A percentile compares a stretch with the other conserved stretches of the same genome.
Evolutionary conservation across 1,284 basidiomycete genomes (phyloP).

Genomic region (Pseudozyma sp.): DNA sequence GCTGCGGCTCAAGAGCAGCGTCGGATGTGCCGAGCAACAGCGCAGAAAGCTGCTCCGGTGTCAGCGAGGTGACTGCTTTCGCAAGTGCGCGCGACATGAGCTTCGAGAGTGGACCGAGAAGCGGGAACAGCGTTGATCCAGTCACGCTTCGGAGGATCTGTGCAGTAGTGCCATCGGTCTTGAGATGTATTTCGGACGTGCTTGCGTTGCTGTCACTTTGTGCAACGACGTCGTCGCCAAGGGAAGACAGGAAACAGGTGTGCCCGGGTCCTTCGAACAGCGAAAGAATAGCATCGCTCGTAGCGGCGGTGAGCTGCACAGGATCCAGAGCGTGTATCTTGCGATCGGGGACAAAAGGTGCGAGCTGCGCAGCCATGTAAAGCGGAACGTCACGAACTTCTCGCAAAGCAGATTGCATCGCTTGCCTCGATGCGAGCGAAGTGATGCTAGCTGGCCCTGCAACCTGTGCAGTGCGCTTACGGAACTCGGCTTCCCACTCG

Average conservation of each 20-base stretch:
- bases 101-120: conserved; percentile 61
- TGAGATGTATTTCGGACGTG: conserved; percentile 2
- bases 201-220: neutral
- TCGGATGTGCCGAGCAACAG: conserved; percentile 40
- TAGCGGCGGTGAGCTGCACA: conserved; percentile 38
- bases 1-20: conserved; percentile 14
- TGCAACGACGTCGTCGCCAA: conserved; percentile 24
- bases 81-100: conserved; percentile 54
- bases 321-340: conserved; percentile 48
- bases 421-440: conserved; percentile 23
- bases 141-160: conserved; percentile 11
- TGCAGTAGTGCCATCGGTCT: conserved; percentile 14
- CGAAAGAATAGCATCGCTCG: conserved; percentile 47
- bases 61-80: conserved; percentile 29
- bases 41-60: conserved; percentile 36
- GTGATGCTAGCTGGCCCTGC: conserved; percentile 39
- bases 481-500: conserved; percentile 59
- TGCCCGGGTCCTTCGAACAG: conserved; percentile 44
- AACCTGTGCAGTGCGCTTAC: conserved; percentile 39
- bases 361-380: conserved; percentile 53
- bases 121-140: conserved; percentile 48
- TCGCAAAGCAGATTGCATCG: conserved; percentile 14
- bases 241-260: conserved; percentile 26
- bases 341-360: conserved; percentile 44
- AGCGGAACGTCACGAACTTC: conserved; percentile 48